Percentiles rank a stretch among this genome's conserved stretches.
Conservation (phyloP, 257 asterid species). For the Rhazya stricta region DNA sequence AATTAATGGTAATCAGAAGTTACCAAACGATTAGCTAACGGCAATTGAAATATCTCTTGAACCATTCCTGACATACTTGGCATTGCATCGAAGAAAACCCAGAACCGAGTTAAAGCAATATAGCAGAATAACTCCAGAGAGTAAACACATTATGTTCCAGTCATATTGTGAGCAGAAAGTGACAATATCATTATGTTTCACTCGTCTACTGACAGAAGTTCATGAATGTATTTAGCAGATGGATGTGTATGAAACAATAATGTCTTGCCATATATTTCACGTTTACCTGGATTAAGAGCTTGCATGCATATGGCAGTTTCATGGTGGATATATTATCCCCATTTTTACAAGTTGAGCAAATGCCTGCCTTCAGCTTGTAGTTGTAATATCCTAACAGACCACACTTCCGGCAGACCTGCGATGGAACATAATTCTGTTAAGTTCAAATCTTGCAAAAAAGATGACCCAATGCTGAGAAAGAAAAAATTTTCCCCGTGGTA, state of each 20-base stretch:
- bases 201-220: background rate
- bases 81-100: background rate
- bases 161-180: background rate
- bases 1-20: too few species aligned
- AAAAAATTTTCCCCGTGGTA: background rate
- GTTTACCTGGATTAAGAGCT: conserved; percentile 86
- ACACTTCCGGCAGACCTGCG: conserved; percentile 84
- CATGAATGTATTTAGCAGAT: background rate
- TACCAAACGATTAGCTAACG: too few species aligned
- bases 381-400: conserved; percentile 87
- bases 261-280: background rate
- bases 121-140: background rate
- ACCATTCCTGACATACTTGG: background rate
- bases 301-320: conserved; percentile 99
- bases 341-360: conserved; percentile 80
- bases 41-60: too few species aligned
- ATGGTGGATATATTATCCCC: conserved; percentile 85
- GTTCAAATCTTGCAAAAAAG: background rate
- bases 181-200: background rate
- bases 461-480: background rate
- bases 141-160: background rate
- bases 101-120: background rate
- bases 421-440: background rate
- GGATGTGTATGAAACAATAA: background rate
- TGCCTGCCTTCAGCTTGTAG: conserved; percentile 58